Evolutionary conservation across 2,329 filamentous ascomycete species (phyloP).

Genomic region (Talaromyces sp.): DNA sequence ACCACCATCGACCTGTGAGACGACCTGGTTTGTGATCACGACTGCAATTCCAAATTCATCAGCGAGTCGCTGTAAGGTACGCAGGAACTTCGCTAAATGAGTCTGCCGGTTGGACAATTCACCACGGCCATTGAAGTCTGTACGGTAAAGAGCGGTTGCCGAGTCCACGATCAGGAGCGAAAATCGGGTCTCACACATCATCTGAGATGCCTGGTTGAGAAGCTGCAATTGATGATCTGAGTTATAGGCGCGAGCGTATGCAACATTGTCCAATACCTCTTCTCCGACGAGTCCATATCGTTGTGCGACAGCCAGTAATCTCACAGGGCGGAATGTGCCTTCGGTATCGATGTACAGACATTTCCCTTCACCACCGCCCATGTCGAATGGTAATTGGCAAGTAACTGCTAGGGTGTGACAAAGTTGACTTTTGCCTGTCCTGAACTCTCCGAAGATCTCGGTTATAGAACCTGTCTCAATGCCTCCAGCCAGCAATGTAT

Average conservation of each 20-base stretch:
- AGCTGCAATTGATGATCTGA: constrained; percentile 96
- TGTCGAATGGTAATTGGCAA: constrained; percentile 95
- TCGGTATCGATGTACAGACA: constrained; percentile 98
- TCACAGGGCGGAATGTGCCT: constrained; percentile 90
- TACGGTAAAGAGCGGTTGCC: constrained; percentile 90
- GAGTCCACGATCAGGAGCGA: constrained; percentile 94
- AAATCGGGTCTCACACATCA: constrained; percentile 99
- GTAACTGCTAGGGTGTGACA: constrained; percentile 98
- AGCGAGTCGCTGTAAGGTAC: constrained; percentile 47
- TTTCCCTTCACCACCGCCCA: constrained; percentile 97
- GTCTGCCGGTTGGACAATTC: constrained; percentile 87
- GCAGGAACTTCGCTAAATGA: constrained; percentile 47
- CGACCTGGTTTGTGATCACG: constrained; percentile 97
- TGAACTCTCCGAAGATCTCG: constrained; percentile 95
- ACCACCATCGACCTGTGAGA: constrained; percentile 94
- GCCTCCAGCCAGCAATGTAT: constrained; percentile 88
- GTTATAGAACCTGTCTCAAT: constrained; percentile 97
- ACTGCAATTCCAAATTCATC: constrained; percentile 92
- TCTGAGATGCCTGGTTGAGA: constrained; percentile 87
- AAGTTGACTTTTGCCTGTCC: constrained; percentile 97
- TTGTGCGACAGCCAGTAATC: constrained; percentile 85
- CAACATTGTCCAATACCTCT: constrained; percentile 96
- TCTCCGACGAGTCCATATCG: constrained; percentile 92
- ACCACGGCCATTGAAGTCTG: constrained; percentile 93
- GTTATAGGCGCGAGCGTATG: constrained; percentile 96